Conservation (phyloP, 257 asterid species). For the Rhazya stricta region DNA sequence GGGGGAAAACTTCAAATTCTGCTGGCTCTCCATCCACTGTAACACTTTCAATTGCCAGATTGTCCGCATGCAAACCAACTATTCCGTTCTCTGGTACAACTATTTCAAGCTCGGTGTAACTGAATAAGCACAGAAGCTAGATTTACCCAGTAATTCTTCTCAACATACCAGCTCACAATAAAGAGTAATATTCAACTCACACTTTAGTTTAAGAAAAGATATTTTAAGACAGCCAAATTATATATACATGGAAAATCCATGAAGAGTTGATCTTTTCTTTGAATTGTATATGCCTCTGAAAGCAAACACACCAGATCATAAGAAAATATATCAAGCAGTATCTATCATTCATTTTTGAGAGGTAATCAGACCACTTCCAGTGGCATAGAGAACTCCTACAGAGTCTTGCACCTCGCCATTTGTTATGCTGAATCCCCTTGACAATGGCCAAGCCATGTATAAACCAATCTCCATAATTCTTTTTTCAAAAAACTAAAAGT, state of each 20-base stretch:
- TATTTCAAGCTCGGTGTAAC: constrained; percentile 91
- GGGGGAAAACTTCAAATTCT: constrained; percentile 85
- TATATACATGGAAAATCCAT: not conserved
- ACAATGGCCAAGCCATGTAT: not conserved
- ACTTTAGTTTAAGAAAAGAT: not conserved
- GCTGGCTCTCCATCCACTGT: constrained; percentile 94
- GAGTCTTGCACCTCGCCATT: not conserved
- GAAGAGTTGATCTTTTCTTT: not conserved
- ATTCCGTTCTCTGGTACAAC: constrained; percentile 88
- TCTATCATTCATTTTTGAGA: not conserved
- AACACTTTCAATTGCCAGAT: constrained; percentile 86
- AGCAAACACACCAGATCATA: not conserved
- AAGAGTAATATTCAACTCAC: not conserved
- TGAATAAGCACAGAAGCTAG: constrained; percentile 26
- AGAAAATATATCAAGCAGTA: not conserved
- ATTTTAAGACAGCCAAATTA: not conserved
- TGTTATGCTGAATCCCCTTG: not conserved
- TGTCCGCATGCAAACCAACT: constrained; percentile 94
- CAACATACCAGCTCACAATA: not conserved
- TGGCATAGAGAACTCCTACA: not conserved
- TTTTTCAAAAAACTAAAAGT: too few relatives aligned
- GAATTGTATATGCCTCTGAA: not conserved
- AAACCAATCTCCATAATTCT: not conserved
- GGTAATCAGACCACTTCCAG: not conserved
- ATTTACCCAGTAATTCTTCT: constrained; percentile 7